Percentiles rank a stretch among this genome's conserved stretches.
Evolutionary conservation across 148 eudicot species (phyloP).

Genomic region (Rhododendron mucronatum): DNA sequence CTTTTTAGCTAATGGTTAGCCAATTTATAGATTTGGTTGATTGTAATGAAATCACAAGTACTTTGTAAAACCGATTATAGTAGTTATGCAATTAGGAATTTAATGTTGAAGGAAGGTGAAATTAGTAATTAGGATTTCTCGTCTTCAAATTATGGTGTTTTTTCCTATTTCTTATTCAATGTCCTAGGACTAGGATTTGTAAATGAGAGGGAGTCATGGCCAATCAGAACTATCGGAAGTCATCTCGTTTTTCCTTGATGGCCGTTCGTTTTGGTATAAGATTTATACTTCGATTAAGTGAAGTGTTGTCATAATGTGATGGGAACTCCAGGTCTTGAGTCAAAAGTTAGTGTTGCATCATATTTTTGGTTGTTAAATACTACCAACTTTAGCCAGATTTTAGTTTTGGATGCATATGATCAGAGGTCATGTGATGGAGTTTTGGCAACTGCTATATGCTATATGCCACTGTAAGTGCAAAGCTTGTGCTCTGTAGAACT

Average conservation of each 20-base stretch:
- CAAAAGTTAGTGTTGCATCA: not conserved
- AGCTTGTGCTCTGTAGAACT: not conserved
- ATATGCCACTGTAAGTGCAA: not conserved
- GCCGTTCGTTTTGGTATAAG: not conserved
- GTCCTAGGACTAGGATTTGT: not conserved
- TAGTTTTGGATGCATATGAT: not conserved
- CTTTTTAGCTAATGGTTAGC: not conserved
- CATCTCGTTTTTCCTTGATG: not conserved
- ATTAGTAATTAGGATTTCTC: not conserved
- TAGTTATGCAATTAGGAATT: not conserved
- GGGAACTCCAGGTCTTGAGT: not conserved
- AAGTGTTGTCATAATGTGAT: not conserved
- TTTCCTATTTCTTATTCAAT: not conserved
- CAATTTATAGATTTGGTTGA: not conserved
- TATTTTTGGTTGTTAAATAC: not conserved
- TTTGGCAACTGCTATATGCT: not conserved
- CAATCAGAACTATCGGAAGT: not conserved
- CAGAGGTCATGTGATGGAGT: not conserved
- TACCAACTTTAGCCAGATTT: not conserved
- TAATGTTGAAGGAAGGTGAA: not conserved
- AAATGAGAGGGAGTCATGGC: not conserved
- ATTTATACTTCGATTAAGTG: not conserved
- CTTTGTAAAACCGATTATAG: not conserved
- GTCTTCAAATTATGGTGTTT: not conserved
- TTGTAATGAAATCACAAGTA: not conserved